Conservation (phyloP, 2,329 filamentous ascomycete genomes). For the Alternaria tenuissima region DNA sequence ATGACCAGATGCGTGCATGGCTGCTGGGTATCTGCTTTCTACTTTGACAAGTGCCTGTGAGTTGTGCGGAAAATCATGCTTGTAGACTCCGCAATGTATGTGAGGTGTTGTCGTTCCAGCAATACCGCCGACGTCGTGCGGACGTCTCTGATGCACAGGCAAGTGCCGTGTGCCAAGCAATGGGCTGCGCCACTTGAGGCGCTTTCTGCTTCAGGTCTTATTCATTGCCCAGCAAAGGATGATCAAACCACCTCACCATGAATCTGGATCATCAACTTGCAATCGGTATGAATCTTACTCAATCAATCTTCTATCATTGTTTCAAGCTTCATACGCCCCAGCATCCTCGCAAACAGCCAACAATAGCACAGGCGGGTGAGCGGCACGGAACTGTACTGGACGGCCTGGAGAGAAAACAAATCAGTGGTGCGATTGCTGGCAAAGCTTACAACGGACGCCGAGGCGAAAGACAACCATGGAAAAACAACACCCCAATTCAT, state of each 20-base stretch:
- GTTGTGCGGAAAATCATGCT: accelerated
- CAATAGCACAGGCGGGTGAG: too few species aligned
- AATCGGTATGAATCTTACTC: not conserved
- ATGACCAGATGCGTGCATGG: not conserved
- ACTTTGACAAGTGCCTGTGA: too few species aligned
- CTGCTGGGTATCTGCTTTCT: too few species aligned
- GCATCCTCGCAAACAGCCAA: not conserved
- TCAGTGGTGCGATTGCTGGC: too few species aligned
- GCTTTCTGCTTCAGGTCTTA: too few species aligned
- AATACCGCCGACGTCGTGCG: not conserved
- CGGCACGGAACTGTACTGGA: too few species aligned
- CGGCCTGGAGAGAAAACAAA: too few species aligned
- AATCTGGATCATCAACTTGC: not conserved
- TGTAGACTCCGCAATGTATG: too few species aligned
- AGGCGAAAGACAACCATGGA: too few species aligned
- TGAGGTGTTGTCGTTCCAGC: not conserved
- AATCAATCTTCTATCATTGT: not conserved
- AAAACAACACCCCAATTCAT: too few species aligned
- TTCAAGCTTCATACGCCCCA: not conserved
- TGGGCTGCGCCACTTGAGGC: not conserved
- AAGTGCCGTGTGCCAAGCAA: not conserved
- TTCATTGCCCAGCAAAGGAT: not conserved
- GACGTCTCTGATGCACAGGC: not conserved
- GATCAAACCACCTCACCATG: not conserved
- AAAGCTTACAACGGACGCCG: too few species aligned